Evolutionary conservation across 139 green algal species (phyloP), one percentile per base, ranked within the genome.

Genomic region (Coelastrella sp.): DNA sequence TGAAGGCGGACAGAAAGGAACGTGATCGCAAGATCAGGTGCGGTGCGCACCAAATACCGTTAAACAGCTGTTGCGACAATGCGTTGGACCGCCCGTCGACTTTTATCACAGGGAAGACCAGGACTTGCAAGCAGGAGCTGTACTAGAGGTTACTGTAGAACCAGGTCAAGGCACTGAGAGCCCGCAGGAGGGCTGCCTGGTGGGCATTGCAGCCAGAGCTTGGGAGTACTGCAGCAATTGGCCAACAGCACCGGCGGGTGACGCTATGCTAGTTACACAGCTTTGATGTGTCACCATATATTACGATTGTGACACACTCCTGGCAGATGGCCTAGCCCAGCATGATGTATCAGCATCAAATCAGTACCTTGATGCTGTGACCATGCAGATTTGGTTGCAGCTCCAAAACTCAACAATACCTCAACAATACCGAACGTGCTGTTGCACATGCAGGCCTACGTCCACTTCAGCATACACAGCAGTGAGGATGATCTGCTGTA

Each of bases 21-120:
- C 85, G 93, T 22, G 93, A 95, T 80, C 89, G 89, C 19, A 88
- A 88, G 25, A 92, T 96, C 24, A 93, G 84, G 93, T 93, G 84
- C 27, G 8, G 12, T 59, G 24, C 35, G 74, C 74, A 81, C 12
- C 74, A 59, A 59, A 9, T 24, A 74, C 72, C 49, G 11, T 20
- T 59, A 20, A 65, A 8, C 72, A 59, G 27, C 20, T 19, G 20
- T 17, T 24, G 61, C 49, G 27, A n/a, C 76, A 76, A 22, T 7
- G 11, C 85, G 15, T 61, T 35, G 76, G 17, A 90, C 20, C 12
- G 14, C 65, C 27, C 7, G 35, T 19, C 6, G 27, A 61, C 27
- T 72, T 20, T 20, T 74, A 8, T 7, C 74, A 60, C 92, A 96
- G 95, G 82, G 95, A 96, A 87, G 89, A 95, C 65, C 93, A 96